phyloP scores from a whole-genome alignment of 805 yeast genomes.

The Wickerhamiella kazuoi region DNA sequence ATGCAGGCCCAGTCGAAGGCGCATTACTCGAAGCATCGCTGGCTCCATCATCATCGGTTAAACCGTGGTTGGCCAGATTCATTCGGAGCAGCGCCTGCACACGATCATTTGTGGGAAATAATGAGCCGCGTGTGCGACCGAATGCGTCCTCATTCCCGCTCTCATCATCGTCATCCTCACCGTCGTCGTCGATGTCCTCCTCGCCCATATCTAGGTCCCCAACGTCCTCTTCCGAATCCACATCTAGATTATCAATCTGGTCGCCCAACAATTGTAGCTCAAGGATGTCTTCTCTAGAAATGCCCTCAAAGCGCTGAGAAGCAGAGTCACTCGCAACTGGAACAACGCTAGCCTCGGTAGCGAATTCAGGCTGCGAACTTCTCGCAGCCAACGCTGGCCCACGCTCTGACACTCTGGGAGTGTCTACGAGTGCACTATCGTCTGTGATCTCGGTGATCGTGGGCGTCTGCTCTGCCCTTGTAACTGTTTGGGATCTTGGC shows the following conservation, averaged over 20 bases:
- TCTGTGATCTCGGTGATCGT: neutral
- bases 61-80: conserved; percentile 2
- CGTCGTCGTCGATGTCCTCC: conserved; percentile 25
- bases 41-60: neutral
- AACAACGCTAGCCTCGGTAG: neutral
- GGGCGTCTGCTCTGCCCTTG: neutral
- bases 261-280: conserved; percentile 16
- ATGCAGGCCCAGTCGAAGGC: neutral
- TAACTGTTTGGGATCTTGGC: neutral
- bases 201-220: conserved; percentile 9
- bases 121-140: conserved; percentile 21
- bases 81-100: conserved; percentile 8
- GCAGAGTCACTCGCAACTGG: neutral
- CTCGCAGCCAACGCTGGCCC: neutral
- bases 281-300: conserved; percentile 14
- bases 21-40: neutral
- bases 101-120: conserved; percentile 18
- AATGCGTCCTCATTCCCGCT: conserved; percentile 20
- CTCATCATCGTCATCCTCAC: conserved; percentile 33
- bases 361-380: neutral
- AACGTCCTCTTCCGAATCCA: conserved; percentile 7
- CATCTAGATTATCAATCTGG: conserved; percentile 8
- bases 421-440: no score
- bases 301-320: conserved; percentile 1
- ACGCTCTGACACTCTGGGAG: no score